Conservation (phyloP, 371 early-diverging fungal genomes). For the Coemansia sp. region DNA sequence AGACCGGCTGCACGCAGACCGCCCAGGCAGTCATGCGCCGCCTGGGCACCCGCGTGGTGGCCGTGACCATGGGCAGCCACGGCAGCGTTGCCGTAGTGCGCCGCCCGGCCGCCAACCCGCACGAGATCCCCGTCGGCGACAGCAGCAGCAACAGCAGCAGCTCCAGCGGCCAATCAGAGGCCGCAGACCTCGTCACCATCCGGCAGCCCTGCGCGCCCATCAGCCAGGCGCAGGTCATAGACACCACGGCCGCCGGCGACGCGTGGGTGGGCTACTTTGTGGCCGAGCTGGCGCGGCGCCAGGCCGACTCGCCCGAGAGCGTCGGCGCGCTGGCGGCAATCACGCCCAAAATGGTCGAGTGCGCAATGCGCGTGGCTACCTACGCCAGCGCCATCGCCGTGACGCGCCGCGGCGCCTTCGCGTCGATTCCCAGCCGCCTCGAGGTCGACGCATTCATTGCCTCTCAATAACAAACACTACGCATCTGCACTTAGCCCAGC, state of each 20-base stretch:
- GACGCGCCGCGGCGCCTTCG: constrained; percentile 56
- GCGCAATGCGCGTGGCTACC: constrained; percentile 52
- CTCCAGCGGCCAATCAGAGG: not conserved
- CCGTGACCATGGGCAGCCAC: constrained; percentile 75
- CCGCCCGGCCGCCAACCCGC: constrained; percentile 55
- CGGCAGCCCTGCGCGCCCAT: constrained; percentile 47
- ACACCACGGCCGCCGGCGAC: constrained; percentile 83
- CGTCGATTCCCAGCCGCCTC: constrained; percentile 54
- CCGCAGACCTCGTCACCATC: constrained; percentile 12
- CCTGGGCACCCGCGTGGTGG: constrained; percentile 52
- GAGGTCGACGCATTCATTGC: constrained; percentile 35
- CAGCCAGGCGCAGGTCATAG: constrained; percentile 56
- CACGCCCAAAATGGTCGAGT: constrained; percentile 39
- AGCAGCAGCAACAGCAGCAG: constrained; percentile 2
- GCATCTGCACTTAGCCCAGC: no score
- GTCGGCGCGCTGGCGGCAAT: constrained; percentile 20
- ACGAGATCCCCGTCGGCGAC: constrained; percentile 10
- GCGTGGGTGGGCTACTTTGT: constrained; percentile 84
- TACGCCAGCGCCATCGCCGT: constrained; percentile 58
- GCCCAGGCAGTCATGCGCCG: constrained; percentile 16
- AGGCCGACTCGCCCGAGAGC: constrained; percentile 29
- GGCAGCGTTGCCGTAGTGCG: constrained; percentile 55
- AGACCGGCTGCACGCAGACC: not conserved
- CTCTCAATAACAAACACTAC: constrained; percentile 8
- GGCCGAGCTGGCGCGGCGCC: constrained; percentile 55